phyloP scores from a whole-genome alignment of 1,139 yeast species.

The Suhomyces wounanorum region DNA sequence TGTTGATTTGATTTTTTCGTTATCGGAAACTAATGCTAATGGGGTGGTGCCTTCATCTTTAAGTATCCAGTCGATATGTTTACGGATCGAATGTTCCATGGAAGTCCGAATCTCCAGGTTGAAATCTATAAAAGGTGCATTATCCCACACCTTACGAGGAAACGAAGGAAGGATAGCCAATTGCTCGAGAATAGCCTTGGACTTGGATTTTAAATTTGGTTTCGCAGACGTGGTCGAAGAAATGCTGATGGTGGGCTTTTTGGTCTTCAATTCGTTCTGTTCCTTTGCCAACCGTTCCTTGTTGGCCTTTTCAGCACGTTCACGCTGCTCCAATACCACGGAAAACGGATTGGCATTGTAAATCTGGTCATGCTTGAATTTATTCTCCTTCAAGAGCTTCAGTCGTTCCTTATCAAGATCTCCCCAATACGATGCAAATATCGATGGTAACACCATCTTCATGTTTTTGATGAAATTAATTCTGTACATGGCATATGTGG shows the following conservation, averaged over 20 bases:
- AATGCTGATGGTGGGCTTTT: constrained; percentile 43
- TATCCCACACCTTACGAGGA: constrained; percentile 67
- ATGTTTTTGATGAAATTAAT: constrained; percentile 79
- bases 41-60: constrained; percentile 16
- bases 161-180: constrained; percentile 31
- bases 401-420: constrained; percentile 63
- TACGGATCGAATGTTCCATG: constrained; percentile 55
- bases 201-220: background rate
- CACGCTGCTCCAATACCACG: constrained; percentile 57
- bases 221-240: constrained; percentile 2
- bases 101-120: constrained; percentile 50
- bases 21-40: background rate
- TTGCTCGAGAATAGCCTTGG: background rate
- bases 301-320: constrained; percentile 38
- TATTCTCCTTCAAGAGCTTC: constrained; percentile 44
- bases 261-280: constrained; percentile 40
- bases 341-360: constrained; percentile 75
- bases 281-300: constrained; percentile 47
- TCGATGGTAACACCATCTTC: constrained; percentile 83
- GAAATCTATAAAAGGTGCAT: constrained; percentile 56
- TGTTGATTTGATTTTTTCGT: constrained; percentile 14
- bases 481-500: constrained; percentile 83
- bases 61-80: constrained; percentile 56
- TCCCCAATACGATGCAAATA: constrained; percentile 78
- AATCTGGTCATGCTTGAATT: constrained; percentile 47